Percentiles rank a stretch among this genome's conserved stretches.
Conservation (phyloP, 2,329 filamentous ascomycete species). For the Fusarium nanum region DNA sequence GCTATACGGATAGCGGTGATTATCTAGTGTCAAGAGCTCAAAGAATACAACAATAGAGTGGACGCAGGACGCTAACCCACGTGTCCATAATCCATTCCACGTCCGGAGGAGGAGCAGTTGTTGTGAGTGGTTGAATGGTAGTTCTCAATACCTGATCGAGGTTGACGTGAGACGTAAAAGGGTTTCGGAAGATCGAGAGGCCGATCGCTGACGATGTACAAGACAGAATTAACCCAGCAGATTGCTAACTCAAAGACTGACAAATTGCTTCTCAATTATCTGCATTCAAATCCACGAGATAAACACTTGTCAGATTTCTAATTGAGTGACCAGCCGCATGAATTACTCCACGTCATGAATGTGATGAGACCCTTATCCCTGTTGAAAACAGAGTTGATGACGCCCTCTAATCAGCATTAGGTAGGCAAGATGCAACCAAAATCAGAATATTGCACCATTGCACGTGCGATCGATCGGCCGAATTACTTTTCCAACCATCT, state of each 20-base stretch:
- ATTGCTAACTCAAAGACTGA: rapidly evolving
- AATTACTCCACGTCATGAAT: background rate
- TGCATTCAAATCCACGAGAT: background rate
- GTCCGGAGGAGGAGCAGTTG: background rate
- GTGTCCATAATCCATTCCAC: background rate
- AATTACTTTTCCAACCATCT: background rate
- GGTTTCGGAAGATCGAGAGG: background rate
- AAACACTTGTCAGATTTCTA: background rate
- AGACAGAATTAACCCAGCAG: background rate
- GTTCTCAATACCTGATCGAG: background rate
- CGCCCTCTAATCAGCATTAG: no score
- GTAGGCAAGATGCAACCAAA: no score
- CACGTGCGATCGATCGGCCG: background rate
- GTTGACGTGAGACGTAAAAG: background rate
- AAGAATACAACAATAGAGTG: background rate
- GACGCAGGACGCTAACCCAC: background rate
- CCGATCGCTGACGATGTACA: background rate
- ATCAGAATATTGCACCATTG: background rate
- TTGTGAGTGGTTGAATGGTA: background rate
- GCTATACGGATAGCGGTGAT: background rate
- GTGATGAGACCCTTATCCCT: background rate
- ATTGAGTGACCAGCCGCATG: background rate
- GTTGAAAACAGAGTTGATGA: background rate
- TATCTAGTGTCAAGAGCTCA: background rate
- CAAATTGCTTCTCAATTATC: background rate